These are phyloP conservation scores for Ramaria sp. DNA, from an alignment of 768 basidiomycete genomes.

Conservation along the genomic window DNA sequence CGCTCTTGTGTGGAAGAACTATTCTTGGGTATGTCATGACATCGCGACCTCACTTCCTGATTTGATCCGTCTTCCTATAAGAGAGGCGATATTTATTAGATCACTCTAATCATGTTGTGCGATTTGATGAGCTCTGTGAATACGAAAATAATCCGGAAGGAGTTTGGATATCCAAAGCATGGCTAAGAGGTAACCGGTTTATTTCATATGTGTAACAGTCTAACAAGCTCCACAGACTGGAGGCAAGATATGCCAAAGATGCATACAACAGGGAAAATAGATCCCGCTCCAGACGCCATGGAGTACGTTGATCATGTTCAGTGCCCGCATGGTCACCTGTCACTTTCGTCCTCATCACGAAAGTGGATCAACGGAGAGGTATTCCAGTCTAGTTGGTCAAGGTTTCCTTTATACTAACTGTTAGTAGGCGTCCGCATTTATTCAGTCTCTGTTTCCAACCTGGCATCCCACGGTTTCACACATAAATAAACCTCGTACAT, in stretches of 20 bases:
- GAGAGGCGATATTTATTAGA: conserved; percentile 60
- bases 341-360: conserved; percentile 43
- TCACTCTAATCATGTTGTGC: conserved; percentile 49
- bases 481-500: conserved; percentile 28
- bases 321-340: conserved; percentile 62
- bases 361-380: conserved; percentile 55
- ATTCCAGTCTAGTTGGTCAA: conserved; percentile 10
- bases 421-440: conserved; percentile 41
- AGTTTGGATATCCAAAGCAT: conserved; percentile 69
- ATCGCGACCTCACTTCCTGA: not conserved
- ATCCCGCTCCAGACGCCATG: conserved; percentile 55
- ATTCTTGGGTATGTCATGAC: conserved; percentile 40
- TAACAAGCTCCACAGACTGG: conserved; percentile 49
- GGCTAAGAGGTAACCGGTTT: conserved; percentile 53
- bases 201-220: not conserved
- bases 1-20: conserved; percentile 39
- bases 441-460: conserved; percentile 47
- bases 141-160: conserved; percentile 31
- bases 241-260: conserved; percentile 59
- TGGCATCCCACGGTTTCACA: conserved; percentile 46
- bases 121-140: conserved; percentile 45
- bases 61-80: conserved; percentile 18
- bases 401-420: not conserved
- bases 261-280: conserved; percentile 45
- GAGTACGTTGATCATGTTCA: conserved; percentile 48